Base-by-base conservation (phyloP, 768 basidiomycete genomes). In the Mycena alexandri region DNA sequence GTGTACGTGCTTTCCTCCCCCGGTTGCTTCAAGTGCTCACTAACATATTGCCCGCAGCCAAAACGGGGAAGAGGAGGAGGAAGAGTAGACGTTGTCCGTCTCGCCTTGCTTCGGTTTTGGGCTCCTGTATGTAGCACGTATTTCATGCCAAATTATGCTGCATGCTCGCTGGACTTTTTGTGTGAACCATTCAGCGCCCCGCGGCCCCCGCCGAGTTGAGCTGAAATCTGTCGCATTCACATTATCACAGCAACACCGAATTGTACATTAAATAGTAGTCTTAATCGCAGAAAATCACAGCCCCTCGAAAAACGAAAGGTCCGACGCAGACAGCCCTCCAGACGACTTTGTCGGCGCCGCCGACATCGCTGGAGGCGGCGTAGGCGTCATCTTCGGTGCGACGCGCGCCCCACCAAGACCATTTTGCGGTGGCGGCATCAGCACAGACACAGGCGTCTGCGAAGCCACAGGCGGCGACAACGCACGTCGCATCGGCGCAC, bases 251-350 rank as follows among this genome's bases (percentile, higher is more conserved):
- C 52, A 33, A 61, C 10, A 29, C 29, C 29, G 29, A 51, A 54
- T 38, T 9, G 34, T 63, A 65, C 57, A 70, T 61, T 48, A 52
- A 48, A 57, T 65, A 65, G 12, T 17, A 29, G 11, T 38, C 38
- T 38, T 38, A 38, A 38, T 11, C 38, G 38, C 9, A n/a, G n/a
- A n/a, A 38, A 44, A 24, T n/a, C 11, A 93, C 36, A 91, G 73
- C 41, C 92, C 91, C 78, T 95, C 94, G 75, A 95, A 96, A 77
- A 96, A 95, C 19, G 90, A 93, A 57, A 95, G 76, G 83, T 95
- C 94, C 78, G 93, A 92, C 3, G 93, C 93, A 5, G 90, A 92
- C 55, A 95, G 76, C 5, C 90, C 91, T 14, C 89, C 87, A 17
- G 72, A 67, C 22, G 69, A 61, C n/a, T 73, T 78, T 22, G 72